These are phyloP conservation scores for Cercophora samala DNA, from an alignment of 495 filamentous ascomycete genomes.

Conservation along the genomic window DNA sequence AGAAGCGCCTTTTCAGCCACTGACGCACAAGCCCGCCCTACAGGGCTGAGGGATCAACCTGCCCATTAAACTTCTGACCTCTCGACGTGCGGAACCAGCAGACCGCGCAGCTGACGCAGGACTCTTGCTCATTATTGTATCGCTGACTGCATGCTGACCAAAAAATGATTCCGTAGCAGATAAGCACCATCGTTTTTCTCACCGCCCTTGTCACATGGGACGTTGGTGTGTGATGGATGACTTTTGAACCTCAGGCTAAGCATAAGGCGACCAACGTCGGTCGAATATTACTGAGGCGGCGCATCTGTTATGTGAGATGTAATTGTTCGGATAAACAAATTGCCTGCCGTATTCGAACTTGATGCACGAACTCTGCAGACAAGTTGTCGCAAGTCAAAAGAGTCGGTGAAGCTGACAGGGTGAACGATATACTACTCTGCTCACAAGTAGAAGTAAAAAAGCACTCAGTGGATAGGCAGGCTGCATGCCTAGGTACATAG, in stretches of 20 bases:
- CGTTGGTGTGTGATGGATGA: not conserved
- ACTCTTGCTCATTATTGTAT: not conserved
- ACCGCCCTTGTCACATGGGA: not conserved
- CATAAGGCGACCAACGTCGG: not conserved
- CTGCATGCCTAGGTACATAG: not conserved
- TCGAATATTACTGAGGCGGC: not conserved
- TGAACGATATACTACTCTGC: not conserved
- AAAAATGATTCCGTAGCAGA: not conserved
- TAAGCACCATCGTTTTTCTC: not conserved
- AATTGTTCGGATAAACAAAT: not conserved
- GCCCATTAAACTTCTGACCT: constrained; percentile 19
- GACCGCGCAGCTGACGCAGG: constrained; percentile 1
- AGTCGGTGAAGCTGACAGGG: constrained; percentile 27
- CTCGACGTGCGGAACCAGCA: constrained; percentile 7
- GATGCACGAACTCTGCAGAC: constrained; percentile 17
- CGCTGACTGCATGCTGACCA: constrained; percentile 6
- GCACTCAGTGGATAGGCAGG: not conserved
- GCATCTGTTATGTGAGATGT: not conserved
- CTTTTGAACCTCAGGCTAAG: not conserved
- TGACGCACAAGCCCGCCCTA: constrained; percentile 14
- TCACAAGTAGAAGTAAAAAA: constrained; percentile 4
- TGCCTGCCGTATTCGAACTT: not conserved
- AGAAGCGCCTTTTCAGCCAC: constrained; percentile 2
- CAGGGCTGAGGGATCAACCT: constrained; percentile 22
- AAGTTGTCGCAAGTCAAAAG: constrained; percentile 3